Percentiles rank a stretch among this genome's conserved stretches.
These are phyloP conservation scores for Phytophthora pistaciae DNA, from an alignment of 352 stramenopile species.

Conservation along the genomic window DNA sequence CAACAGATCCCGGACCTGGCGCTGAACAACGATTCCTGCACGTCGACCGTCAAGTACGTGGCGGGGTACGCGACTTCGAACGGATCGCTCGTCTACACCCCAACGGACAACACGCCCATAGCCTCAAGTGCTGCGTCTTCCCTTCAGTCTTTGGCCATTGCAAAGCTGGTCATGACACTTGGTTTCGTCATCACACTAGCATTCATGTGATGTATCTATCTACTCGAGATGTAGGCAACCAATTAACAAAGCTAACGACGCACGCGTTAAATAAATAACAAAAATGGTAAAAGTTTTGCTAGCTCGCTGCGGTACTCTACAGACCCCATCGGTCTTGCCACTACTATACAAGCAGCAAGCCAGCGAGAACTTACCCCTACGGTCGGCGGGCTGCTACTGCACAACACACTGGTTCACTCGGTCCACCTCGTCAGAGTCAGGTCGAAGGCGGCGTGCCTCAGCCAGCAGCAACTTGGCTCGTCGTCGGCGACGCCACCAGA, in stretches of 20 bases:
- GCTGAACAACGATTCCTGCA: constrained; percentile 9
- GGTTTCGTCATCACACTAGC: neutral
- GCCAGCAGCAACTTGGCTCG: constrained; percentile 67
- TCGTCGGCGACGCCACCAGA: constrained; percentile 85
- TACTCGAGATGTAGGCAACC: too few relatives aligned
- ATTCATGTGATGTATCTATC: neutral
- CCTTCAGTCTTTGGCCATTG: neutral
- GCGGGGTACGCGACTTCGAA: constrained; percentile 3
- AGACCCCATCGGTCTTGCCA: constrained; percentile 6
- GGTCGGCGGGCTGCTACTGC: constrained; percentile 23
- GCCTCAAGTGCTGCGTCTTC: neutral
- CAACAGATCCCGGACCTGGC: constrained; percentile 6
- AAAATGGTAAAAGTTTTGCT: constrained; percentile 22
- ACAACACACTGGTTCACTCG: constrained; percentile 38
- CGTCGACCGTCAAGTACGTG: constrained; percentile 5
- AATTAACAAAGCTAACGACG: too few relatives aligned
- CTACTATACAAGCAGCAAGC: constrained; percentile 39
- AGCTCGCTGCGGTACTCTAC: constrained; percentile 30
- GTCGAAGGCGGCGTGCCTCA: constrained; percentile 71
- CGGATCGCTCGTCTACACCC: constrained; percentile 5
- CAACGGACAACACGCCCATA: neutral
- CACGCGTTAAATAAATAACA: constrained; percentile 38
- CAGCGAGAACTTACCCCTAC: constrained; percentile 10
- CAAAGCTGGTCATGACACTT: neutral
- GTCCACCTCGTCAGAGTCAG: constrained; percentile 43